Base-by-base conservation (phyloP, 2,329 filamentous ascomycete species). In the Chaetomiaceae sp. region DNA sequence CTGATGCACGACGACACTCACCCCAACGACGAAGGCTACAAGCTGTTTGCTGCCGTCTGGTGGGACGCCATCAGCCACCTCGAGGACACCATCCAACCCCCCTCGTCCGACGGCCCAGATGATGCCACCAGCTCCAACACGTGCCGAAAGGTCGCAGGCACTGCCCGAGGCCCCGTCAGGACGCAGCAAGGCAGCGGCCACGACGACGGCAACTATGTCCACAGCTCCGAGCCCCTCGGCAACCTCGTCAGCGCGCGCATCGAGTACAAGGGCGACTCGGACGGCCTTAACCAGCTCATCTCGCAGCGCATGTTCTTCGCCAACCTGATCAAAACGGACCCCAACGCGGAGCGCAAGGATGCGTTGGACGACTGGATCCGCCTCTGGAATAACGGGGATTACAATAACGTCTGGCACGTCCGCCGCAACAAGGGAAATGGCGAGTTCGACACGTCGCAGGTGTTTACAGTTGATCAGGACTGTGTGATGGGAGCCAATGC, bases 181-280 rank as follows among this genome's bases (percentile, higher is more conserved):
- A 51, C 49, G 3, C 56, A 60, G 34, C 2, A 38, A 15, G 60
- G 60, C 15, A 53, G 48, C 33, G 58, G 58, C 3, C 39, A 53
- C 20, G 51, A 62, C 40, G 58, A 62, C 27, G 60, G 58, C 12
- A 53, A 23, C 20, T 62, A 62, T 36, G 27, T 53, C 8, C 60
- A 62, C 45, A 47, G 14, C 11, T 34, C 33, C 33, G 11, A 34
- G 33, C 6, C 6, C 6, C 33, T 4, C 33, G 33, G 33, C 33
- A 15, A 14, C 6, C 33, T 34, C 4, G 11, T 15, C 14, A 34
- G 33, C 33, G n/a, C n/a, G n/a, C n/a, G n/a, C n/a, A n/a, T n/a
- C n/a, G n/a, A n/a, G n/a, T n/a, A n/a, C n/a, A n/a, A n/a, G n/a
- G n/a, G n/a, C n/a, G n/a, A n/a, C n/a, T n/a, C n/a, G n/a, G n/a